phyloP scores from a whole-genome alignment of 2,329 filamentous ascomycete genomes.

The Karstenula rhodostoma region DNA sequence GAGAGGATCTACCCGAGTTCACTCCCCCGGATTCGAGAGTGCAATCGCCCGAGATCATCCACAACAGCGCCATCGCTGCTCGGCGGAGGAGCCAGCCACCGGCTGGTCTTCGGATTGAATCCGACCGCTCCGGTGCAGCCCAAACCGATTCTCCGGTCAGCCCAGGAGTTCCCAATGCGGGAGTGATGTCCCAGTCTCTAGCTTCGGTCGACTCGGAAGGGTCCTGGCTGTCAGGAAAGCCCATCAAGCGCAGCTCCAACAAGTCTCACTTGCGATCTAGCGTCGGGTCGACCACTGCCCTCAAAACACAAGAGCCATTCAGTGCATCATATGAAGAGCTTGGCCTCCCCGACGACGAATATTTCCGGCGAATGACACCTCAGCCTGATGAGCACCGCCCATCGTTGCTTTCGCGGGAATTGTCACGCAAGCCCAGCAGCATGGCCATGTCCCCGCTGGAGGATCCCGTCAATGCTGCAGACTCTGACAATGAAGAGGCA shows the following conservation, averaged over 20 bases:
- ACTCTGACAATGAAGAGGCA: conserved; percentile 52
- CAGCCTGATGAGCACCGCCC: conserved; percentile 55
- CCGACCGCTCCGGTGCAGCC: conserved; percentile 29
- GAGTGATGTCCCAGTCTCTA: conserved; percentile 77
- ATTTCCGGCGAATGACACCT: conserved; percentile 66
- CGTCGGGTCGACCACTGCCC: conserved; percentile 51
- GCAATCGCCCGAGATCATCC: conserved; percentile 75
- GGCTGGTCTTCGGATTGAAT: conserved; percentile 42
- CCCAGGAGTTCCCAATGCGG: conserved; percentile 38
- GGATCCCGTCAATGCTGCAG: conserved; percentile 40
- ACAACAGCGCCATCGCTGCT: conserved; percentile 51
- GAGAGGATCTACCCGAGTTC: conserved; percentile 88
- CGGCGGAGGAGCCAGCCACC: conserved; percentile 50
- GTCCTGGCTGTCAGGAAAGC: conserved; percentile 89
- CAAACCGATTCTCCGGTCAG: conserved; percentile 55
- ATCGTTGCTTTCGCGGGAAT: conserved; percentile 36
- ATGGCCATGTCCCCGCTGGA: conserved; percentile 51
- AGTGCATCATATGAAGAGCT: conserved; percentile 72
- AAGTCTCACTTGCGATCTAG: conserved; percentile 57
- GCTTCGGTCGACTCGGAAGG: conserved; percentile 95
- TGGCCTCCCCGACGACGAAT: conserved; percentile 74
- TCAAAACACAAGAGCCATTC: conserved; percentile 61
- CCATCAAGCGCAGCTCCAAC: conserved; percentile 58
- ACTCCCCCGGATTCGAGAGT: conserved; percentile 81
- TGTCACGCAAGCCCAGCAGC: conserved; percentile 52